These are phyloP conservation scores for Solanum sitiens DNA, from an alignment of 257 asterid species.

Conservation along the genomic window DNA sequence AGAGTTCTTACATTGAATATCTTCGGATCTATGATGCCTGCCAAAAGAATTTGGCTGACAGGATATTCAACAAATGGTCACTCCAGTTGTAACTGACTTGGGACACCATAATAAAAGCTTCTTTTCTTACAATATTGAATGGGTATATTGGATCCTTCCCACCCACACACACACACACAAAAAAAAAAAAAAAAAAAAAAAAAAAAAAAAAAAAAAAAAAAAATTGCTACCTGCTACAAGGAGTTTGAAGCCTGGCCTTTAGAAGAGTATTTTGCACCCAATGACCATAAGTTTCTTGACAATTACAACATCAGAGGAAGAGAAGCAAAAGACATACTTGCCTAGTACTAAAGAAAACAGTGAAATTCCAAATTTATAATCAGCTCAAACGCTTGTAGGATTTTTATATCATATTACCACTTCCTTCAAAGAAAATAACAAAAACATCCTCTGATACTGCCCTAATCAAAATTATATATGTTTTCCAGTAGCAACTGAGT, in stretches of 20 bases:
- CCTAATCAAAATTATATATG: not conserved
- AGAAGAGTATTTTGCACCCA: not conserved
- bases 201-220: not conserved
- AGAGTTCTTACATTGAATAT: not conserved
- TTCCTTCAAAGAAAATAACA: not conserved
- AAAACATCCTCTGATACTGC: not conserved
- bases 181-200: not conserved
- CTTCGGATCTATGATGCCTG: not conserved
- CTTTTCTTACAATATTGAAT: not conserved
- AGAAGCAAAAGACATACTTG: not conserved
- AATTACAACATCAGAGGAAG: not conserved
- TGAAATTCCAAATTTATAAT: not conserved
- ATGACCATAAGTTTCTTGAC: not conserved
- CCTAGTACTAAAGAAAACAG: not conserved
- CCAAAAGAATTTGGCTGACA: not conserved
- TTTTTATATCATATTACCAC: not conserved
- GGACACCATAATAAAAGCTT: not conserved
- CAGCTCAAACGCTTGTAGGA: not conserved
- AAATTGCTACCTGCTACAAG: not conserved
- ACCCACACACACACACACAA: too few species aligned
- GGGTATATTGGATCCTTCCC: not conserved
- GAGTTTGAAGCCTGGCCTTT: not conserved
- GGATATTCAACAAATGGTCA: not conserved
- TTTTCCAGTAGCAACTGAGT: not conserved
- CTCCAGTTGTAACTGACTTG: not conserved